Evolutionary conservation across 352 stramenopile species (phyloP), one percentile per base, ranked within the genome.

Genomic region (Globisporangium mamillatum): DNA sequence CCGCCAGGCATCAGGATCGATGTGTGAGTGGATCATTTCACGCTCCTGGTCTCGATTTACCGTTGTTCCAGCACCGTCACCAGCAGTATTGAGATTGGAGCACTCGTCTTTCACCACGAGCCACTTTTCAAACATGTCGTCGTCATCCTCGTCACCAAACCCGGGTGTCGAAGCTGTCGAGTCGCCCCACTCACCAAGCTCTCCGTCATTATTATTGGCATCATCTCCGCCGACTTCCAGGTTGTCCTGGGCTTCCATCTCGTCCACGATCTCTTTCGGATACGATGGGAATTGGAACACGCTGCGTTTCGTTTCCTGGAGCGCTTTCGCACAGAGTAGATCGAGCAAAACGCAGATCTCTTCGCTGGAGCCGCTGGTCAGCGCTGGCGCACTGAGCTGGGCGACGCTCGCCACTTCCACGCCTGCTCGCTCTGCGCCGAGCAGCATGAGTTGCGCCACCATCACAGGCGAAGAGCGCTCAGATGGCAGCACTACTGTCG

Each of bases 311-410:
- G 64, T 70, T 4, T 50, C 44, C 55, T 65, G 67, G 16, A 92
- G 41, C 14, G 74, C 83, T 60, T 74, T 70, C 34, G 76, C 64
- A 66, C 78, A 80, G 20, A 92, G 60, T 8, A 68, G 68, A 52
- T 86, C 74, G 3, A 94, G 66, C 20, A 93, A 67, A 0, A 81
- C 50, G 60, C 82, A 89, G 0, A 89, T 82, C n/a, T 84, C 75
- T 20, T 82, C 60, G 12, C 84, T 80, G 36, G 67, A 64, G 0
- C 83, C 84, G 27, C 68, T 71, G 0, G 73, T 81, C 4, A 93
- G 53, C 7, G 74, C 61, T 20, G 82, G 72, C 4, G 84, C 76
- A 32, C 73, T 87, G 3, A 89, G 41, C 9, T 75, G 57, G 46
- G 60, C 64, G 29, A 78, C 16, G 44, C 16, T 53, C 64, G 12